These are phyloP conservation scores for Corylus americana DNA, from an alignment of 306 rosid genomes.

Conservation along the genomic window DNA sequence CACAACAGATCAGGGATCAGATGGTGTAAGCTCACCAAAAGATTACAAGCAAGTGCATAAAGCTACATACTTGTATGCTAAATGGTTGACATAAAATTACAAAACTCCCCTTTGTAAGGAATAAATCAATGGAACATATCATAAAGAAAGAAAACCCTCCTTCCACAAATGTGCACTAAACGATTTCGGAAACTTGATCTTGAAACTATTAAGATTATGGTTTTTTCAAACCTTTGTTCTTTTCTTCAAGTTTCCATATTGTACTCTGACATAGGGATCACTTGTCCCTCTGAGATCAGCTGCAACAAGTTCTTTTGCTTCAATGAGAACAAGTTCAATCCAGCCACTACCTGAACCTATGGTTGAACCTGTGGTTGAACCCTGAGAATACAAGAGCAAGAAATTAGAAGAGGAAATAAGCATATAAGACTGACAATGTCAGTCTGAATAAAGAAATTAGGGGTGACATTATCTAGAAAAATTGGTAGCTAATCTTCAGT, in stretches of 20 bases:
- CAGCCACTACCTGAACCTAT: slow-evolving; percentile 52
- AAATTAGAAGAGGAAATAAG: slow-evolving; percentile 4
- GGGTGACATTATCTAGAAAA: neutral
- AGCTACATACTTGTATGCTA: neutral
- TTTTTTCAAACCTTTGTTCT: slow-evolving; percentile 71
- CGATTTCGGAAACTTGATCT: neutral
- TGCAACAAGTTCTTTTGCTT: slow-evolving; percentile 85
- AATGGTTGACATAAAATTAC: neutral
- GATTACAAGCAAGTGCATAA: neutral
- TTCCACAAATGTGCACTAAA: neutral
- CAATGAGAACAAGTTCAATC: slow-evolving; percentile 88
- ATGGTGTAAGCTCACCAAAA: slow-evolving; percentile 1
- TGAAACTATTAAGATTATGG: slow-evolving; percentile 13
- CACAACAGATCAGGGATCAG: slow-evolving; percentile 18
- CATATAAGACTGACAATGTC: slow-evolving; percentile 19
- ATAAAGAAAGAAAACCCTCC: too few species aligned
- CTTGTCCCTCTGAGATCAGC: slow-evolving; percentile 99
- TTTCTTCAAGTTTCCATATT: slow-evolving; percentile 80
- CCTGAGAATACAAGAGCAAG: slow-evolving; percentile 46
- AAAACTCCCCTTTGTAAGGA: too few species aligned
- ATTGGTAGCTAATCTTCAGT: neutral
- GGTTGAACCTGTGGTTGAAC: slow-evolving; percentile 38
- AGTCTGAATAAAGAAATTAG: slow-evolving; percentile 1
- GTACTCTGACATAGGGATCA: slow-evolving; percentile 93
- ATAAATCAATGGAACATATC: too few species aligned